Evolutionary conservation across 2,329 filamentous ascomycete species (phyloP).

Genomic region (Fusarium sterilihyphosum): DNA sequence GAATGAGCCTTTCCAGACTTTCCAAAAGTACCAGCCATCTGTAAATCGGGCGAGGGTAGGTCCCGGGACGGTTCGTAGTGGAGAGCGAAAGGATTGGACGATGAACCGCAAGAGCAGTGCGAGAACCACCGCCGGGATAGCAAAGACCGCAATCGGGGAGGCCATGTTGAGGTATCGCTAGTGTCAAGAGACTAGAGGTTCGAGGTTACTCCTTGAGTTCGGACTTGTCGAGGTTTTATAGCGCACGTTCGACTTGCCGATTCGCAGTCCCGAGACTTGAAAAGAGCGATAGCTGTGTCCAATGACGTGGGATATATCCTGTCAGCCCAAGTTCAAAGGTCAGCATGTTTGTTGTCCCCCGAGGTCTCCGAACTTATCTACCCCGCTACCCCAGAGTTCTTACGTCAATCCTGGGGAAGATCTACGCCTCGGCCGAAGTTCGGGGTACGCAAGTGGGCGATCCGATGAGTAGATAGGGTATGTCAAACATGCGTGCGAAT

Average conservation of each 20-base stretch:
- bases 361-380: not conserved
- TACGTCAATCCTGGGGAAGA: not conserved
- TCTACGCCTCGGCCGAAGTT: not conserved
- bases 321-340: not conserved
- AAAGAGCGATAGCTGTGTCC: not conserved
- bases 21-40: conserved; percentile 16
- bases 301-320: not conserved
- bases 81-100: not conserved
- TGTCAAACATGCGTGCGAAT: not conserved
- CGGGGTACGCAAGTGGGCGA: not conserved
- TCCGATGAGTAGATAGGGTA: not conserved
- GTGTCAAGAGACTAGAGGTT: not conserved
- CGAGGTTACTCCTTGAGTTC: not conserved
- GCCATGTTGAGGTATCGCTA: not conserved
- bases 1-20: conserved; percentile 7
- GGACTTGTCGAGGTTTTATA: not conserved
- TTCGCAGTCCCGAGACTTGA: not conserved
- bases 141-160: not conserved
- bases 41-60: not conserved
- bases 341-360: not conserved
- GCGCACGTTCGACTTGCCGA: not conserved
- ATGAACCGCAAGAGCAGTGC: not conserved
- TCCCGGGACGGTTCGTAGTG: not conserved
- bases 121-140: not conserved
- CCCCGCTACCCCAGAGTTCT: not conserved